Base-by-base conservation (phyloP, 345 rosid species). In the Boechera retrofracta region DNA sequence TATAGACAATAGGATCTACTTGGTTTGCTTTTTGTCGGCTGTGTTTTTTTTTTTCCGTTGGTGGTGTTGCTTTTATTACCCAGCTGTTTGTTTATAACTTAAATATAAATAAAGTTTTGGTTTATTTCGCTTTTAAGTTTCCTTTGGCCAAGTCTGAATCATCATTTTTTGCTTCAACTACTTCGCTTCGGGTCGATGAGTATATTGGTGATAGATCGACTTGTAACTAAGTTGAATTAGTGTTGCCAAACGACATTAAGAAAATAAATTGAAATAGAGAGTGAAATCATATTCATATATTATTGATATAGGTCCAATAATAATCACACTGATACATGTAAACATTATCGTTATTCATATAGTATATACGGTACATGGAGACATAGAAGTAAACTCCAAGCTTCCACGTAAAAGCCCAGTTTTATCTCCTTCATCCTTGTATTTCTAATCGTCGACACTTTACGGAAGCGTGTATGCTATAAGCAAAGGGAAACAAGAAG, bases 381-480 rank as follows among this genome's bases (percentile, higher is more conserved):
- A 58, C 31, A 26, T 41, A 60, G 21, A 69, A 69, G 65, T 64
- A 15, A 70, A 24, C 71, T 63, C 28, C 52, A 63, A 35, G 26
- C 58, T 33, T 53, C n/a, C 38, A 52, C 64, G 38, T 11, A 42
- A 16, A 28, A 38, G 4, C 57, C 32, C 56, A 31, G 6, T 51
- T 10, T 18, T 29, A 4, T 69, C 56, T 68, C 47, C 47, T 32
- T 41, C 6, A 53, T 16, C 38, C 35, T 38, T 21, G 24, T 21
- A 21, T 1, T 21, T 58, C 11, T 57, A 64, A 10, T 39, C 53
- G 52, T 55, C 53, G 36, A 64, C 45, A 26, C 67, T 69, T 79
- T 52, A 74, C 0, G 79, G 79, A 55, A 75, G 82, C 35, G 75
- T 75, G 76, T 79, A 74, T 28, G 74, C 78, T 74, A 57, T 11